Percentiles rank a stretch among this genome's conserved stretches.
phyloP scores from a whole-genome alignment of 345 rosid genomes.

The Salix suchowensis region DNA sequence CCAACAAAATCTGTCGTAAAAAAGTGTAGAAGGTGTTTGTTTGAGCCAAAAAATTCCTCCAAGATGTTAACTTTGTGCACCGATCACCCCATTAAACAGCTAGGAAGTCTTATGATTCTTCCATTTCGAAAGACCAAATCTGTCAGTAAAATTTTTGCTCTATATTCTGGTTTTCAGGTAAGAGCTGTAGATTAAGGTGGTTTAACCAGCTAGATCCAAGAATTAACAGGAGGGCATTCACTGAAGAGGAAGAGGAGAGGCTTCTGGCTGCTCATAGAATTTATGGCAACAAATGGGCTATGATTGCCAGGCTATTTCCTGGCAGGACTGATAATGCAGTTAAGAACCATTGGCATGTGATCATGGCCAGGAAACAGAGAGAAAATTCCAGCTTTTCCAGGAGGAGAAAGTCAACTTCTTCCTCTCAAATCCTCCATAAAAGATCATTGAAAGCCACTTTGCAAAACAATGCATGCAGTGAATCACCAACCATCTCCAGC shows the following conservation, averaged over 20 bases:
- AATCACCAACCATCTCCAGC: slow-evolving; percentile 41
- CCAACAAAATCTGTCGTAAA: background rate
- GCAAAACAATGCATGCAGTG: slow-evolving; percentile 32
- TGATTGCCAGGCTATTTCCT: slow-evolving; percentile 77
- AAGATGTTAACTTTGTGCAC: background rate
- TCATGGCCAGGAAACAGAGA: slow-evolving; percentile 81
- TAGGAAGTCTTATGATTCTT: background rate
- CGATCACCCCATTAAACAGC: background rate
- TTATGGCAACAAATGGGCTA: slow-evolving; percentile 90
- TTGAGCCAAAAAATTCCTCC: background rate
- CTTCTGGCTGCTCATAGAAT: slow-evolving; percentile 61
- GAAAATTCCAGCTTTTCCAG: slow-evolving; percentile 51
- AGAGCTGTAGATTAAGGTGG: slow-evolving; percentile 96
- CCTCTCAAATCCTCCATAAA: slow-evolving; percentile 12
- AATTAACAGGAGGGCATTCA: slow-evolving; percentile 69
- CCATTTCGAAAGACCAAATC: background rate
- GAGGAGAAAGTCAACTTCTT: slow-evolving; percentile 39
- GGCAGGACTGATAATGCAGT: slow-evolving; percentile 95
- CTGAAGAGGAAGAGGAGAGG: slow-evolving; percentile 78
- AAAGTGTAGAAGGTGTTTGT: no score
- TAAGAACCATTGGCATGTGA: slow-evolving; percentile 96
- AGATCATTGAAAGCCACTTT: slow-evolving; percentile 9
- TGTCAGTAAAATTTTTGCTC: background rate
- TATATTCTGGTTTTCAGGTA: slow-evolving; percentile 44
- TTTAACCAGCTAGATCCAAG: slow-evolving; percentile 91